Conservation (phyloP, 1,284 basidiomycete genomes). For the Paramarasmius palmivorus region DNA sequence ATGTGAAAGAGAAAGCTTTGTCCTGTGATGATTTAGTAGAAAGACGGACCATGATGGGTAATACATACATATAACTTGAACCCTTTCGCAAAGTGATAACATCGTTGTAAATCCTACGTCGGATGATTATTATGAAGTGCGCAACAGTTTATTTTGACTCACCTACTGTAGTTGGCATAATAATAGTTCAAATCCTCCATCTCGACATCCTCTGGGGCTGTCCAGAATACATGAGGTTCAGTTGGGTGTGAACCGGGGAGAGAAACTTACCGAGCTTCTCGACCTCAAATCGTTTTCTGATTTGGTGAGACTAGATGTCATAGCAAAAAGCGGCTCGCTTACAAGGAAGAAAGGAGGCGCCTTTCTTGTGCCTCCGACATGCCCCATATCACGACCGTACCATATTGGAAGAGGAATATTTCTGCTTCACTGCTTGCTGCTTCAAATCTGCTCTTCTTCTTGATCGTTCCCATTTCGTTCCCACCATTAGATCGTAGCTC, state of each 20-base stretch:
- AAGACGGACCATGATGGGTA: conserved; percentile 18
- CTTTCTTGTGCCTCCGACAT: conserved; percentile 94
- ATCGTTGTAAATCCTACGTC: conserved; percentile 90
- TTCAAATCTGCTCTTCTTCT: conserved; percentile 65
- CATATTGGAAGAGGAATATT: conserved; percentile 93
- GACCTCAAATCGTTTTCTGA: conserved; percentile 89
- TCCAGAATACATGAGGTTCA: neutral
- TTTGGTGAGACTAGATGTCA: conserved; percentile 11
- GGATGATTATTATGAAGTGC: conserved; percentile 10
- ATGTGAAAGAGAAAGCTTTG: conserved; percentile 93
- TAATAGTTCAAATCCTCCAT: conserved; percentile 98
- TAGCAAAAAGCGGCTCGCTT: conserved; percentile 32
- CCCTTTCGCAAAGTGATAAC: conserved; percentile 95
- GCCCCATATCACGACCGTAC: conserved; percentile 94
- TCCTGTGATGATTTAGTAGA: conserved; percentile 52
- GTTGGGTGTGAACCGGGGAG: neutral
- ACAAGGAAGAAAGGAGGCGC: conserved; percentile 87
- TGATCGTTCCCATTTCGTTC: conserved; percentile 37
- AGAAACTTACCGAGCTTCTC: conserved; percentile 72
- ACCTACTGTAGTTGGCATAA: conserved; percentile 95
- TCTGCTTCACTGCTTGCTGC: conserved; percentile 75
- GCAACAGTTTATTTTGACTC: conserved; percentile 25
- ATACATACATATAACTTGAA: conserved; percentile 88
- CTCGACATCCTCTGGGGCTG: conserved; percentile 82
- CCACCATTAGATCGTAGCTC: conserved; percentile 52